Conservation (phyloP, 2,329 filamentous ascomycete species). For the Diplodia seriata region DNA sequence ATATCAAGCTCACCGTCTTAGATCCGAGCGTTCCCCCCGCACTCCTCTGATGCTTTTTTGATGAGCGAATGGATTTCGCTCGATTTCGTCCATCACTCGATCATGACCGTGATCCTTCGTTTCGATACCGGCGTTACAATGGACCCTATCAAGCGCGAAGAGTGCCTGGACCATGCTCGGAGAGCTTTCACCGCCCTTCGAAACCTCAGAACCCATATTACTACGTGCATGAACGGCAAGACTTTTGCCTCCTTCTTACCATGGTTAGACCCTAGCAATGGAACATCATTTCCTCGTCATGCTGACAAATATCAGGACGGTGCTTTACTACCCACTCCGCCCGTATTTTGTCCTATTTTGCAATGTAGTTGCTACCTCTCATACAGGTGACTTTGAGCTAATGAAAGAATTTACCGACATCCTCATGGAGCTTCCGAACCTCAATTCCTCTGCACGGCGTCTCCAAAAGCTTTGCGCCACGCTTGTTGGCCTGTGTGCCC, state of each 20-base stretch:
- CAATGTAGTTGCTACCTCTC: conserved; percentile 47
- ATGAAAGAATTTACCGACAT: conserved; percentile 42
- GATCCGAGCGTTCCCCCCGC: conserved; percentile 34
- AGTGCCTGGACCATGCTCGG: conserved; percentile 44
- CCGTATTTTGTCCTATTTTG: conserved; percentile 48
- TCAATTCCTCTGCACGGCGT: conserved; percentile 43
- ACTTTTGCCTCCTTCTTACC: conserved; percentile 43
- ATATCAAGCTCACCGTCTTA: conserved; percentile 37
- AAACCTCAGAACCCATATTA: conserved; percentile 39
- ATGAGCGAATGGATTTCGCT: conserved; percentile 44
- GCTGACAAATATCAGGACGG: conserved; percentile 39
- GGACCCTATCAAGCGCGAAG: conserved; percentile 41
- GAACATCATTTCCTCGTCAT: background rate
- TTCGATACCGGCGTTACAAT: conserved; percentile 43
- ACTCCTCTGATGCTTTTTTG: conserved; percentile 36
- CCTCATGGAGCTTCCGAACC: conserved; percentile 40
- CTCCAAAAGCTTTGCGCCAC: conserved; percentile 42
- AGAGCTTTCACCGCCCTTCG: conserved; percentile 41
- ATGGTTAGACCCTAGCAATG: background rate
- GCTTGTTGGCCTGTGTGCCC: conserved; percentile 42
- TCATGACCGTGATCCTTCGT: conserved; percentile 43
- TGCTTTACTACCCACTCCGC: conserved; percentile 45
- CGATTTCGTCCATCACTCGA: conserved; percentile 46
- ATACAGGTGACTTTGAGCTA: conserved; percentile 42
- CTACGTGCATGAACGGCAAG: conserved; percentile 41